Conservation (phyloP, 306 rosid species). For the Purshia tridentata region DNA sequence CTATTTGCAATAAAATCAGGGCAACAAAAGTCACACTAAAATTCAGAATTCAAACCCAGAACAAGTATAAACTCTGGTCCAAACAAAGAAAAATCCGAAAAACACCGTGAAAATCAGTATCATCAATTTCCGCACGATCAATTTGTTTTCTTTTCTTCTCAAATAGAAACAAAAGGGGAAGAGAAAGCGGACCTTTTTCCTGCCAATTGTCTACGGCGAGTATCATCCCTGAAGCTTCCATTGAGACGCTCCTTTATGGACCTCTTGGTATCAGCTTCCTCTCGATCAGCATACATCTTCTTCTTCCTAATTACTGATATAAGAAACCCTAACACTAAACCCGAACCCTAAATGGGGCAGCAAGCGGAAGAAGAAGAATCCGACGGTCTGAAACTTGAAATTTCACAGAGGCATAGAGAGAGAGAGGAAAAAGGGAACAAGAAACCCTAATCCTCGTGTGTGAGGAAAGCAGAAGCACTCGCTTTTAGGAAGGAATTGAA, state of each 20-base stretch:
- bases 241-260: conserved; percentile 88
- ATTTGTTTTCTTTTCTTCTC: background rate
- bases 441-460: conserved; percentile 16
- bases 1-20: background rate
- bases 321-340: conserved; percentile 7
- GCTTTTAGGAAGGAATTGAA: background rate
- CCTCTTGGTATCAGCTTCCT: conserved; percentile 64
- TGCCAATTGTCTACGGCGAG: conserved; percentile 58
- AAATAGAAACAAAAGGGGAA: background rate
- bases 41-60: background rate
- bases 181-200: conserved; percentile 71
- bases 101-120: background rate
- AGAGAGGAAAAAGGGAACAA: background rate
- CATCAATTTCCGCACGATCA: background rate
- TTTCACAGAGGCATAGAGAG: background rate
- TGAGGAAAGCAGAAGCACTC: background rate
- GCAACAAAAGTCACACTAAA: background rate
- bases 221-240: conserved; percentile 43
- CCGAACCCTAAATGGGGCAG: background rate
- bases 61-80: background rate
- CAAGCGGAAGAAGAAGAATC: background rate
- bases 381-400: conserved; percentile 7
- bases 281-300: conserved; percentile 90
- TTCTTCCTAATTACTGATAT: background rate
- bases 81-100: background rate